Percentiles rank a stretch among this genome's conserved stretches.
Conservation (phyloP, 2,329 filamentous ascomycete species). For the Didymella pinodella region DNA sequence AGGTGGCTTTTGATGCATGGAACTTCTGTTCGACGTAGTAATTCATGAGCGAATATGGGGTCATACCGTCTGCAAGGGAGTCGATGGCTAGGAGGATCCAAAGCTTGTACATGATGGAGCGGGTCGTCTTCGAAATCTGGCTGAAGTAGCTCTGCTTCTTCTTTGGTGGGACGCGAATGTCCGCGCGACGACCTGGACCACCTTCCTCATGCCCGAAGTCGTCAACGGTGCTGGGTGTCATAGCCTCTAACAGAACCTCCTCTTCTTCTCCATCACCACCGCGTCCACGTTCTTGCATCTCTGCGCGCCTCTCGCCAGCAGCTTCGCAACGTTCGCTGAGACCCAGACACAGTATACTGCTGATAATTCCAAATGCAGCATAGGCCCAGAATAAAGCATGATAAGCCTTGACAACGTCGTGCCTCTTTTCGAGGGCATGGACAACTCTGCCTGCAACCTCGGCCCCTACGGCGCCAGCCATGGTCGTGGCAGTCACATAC, state of each 20-base stretch:
- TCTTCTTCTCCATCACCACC: constrained; percentile 40
- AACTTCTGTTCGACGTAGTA: constrained; percentile 50
- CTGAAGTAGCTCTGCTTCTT: constrained; percentile 53
- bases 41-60: constrained; percentile 48
- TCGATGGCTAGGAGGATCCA: constrained; percentile 72
- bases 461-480: constrained; percentile 47
- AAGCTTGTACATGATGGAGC: constrained; percentile 67
- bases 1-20: constrained; percentile 57
- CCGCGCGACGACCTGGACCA: constrained; percentile 20
- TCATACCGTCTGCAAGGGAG: constrained; percentile 70
- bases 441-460: constrained; percentile 52
- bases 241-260: constrained; percentile 44
- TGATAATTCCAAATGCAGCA: constrained; percentile 52
- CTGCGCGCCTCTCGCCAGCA: constrained; percentile 39
- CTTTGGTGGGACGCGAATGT: constrained; percentile 24
- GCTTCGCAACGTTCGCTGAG: constrained; percentile 54
- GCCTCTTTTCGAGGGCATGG: constrained; percentile 51
- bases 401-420: constrained; percentile 48
- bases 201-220: constrained; percentile 40
- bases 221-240: constrained; percentile 44
- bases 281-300: constrained; percentile 36
- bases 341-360: constrained; percentile 49
- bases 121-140: constrained; percentile 65
- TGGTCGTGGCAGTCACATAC: constrained; percentile 50
- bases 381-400: constrained; percentile 56